Base-by-base conservation (phyloP, 2,329 filamentous ascomycete species). In the Cercospora sp. region DNA sequence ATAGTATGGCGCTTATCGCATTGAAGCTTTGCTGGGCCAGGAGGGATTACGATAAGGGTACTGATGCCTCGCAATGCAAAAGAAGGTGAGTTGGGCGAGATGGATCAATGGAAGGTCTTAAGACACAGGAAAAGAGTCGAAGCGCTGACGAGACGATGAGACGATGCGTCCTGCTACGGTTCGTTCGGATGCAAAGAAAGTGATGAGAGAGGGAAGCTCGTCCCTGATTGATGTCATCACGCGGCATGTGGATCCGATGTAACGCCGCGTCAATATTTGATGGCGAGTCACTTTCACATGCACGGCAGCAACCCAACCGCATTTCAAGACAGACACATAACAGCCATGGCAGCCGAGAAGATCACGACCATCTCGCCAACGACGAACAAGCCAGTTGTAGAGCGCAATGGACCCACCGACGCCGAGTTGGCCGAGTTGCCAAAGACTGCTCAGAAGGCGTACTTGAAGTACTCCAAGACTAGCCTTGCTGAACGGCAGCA, bases 351-450 rank as follows among this genome's bases (percentile, higher is more conserved):
- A 48, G 76, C 82, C 48, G 87, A 89, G 78, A 86, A 82, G 45
- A 84, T 90, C 75, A 89, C 84, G 33, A 97, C 94, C 72, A 94
- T 97, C 80, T 98, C 94, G 3, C 94, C 94, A 66, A 90, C 88
- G 71, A 97, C 93, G 73, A 94, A 95, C 81, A 89, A 94, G 82
- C 85, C 91, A 66, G 88, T 98, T 79, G 80, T 97, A 73, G 92
- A 90, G 69, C 89, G 94, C 73, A 89, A 89, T 79, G 93, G 92
- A 74, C 85, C 91, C 72, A 90, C 91, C 55, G 81, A 87, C 42
- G 81, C 86, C 30, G 91, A 97, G 71, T 84, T 97, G 60, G 84
- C 89, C 61, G 81, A 86, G 66, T 83, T 97, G n/a, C 90, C 93
- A 63, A 84, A 88, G 73, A 85, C 86, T 68, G 90, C 94, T 63